Base-by-base conservation (phyloP, 2,329 filamentous ascomycete species). In the Aspergillus jensenii region DNA sequence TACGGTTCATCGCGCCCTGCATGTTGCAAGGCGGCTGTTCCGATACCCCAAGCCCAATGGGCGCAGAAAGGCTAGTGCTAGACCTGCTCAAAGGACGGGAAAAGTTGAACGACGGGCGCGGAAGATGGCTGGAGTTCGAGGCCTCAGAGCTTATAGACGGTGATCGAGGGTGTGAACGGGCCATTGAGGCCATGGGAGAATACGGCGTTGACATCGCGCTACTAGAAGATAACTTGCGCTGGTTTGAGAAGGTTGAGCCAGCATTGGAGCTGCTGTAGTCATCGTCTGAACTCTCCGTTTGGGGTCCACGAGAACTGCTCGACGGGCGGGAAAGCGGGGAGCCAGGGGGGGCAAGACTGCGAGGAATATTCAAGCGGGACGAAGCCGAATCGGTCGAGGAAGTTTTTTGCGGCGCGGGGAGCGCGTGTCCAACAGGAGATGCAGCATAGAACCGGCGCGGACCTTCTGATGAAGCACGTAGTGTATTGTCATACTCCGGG, bases 21-120 rank as follows among this genome's bases (percentile, higher is more conserved):
- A 52, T 55, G 21, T 60, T 56, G 9, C 50, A 41, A 4, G 58
- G 84, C 75, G 44, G 73, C 67, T 62, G 69, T 68, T 56, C 80
- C 1, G 67, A 60, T 4, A 62, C 56, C 3, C 63, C 63, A 5
- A 65, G 62, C 3, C 68, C 62, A n/a, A 69, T 66, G 2, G 72
- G 67, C 3, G 72, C 69, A 2, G 74, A 76, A 6, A 76, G 62
- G 52, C 64, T 75, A 9, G 74, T 77, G 60, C 73, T 76, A 2
- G 75, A 76, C 12, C 84, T 69, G 73, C 93, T 97, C 60, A 96
- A 77, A 0, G 95, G 95, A 44, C 95, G 85, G 0, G 95, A 98
- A 73, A 98, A 98, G 75, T 99, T 98, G 76, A 96, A 93, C 0
- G 90, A 86, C 1, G 91, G 90, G 15, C 88, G 84, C 12, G 88